These are phyloP conservation scores for Eimeria acervulina DNA, from an alignment of 169 alveolate genomes.

Conservation along the genomic window DNA sequence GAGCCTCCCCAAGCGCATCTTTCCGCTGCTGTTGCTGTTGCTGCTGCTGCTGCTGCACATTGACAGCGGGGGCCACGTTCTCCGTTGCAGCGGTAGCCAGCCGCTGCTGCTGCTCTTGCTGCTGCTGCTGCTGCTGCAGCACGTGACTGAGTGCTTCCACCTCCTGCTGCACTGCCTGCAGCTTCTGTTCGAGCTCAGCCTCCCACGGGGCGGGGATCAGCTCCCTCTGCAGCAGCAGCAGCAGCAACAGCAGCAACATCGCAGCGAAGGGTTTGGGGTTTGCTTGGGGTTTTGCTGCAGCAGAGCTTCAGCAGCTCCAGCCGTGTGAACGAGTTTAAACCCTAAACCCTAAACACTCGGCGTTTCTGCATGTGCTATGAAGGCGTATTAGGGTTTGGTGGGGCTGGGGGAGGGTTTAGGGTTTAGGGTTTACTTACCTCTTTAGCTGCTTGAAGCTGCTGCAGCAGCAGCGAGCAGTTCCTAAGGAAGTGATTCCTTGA, in stretches of 20 bases:
- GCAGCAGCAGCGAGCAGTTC: slow-evolving; percentile 55
- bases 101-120: not conserved
- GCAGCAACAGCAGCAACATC: slow-evolving; percentile 4
- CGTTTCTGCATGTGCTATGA: not conserved
- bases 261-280: too few species aligned
- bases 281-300: too few species aligned
- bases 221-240: not conserved
- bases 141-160: slow-evolving; percentile 6
- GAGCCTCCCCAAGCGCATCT: too few species aligned
- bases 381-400: not conserved
- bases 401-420: not conserved
- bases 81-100: not conserved
- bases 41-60: not conserved
- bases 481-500: slow-evolving; percentile 63
- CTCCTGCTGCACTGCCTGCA: slow-evolving; percentile 52
- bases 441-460: slow-evolving; percentile 40
- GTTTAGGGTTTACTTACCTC: not conserved
- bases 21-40: slow-evolving; percentile 19
- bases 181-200: slow-evolving; percentile 28
- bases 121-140: slow-evolving; percentile 50
- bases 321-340: not conserved
- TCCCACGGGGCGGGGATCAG: not conserved
- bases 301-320: not conserved
- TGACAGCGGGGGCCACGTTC: not conserved
- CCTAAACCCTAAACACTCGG: slow-evolving; percentile 10